A percentile compares a stretch with the other conserved stretches of the same genome.
Evolutionary conservation across 208 protist species (phyloP).

Genomic region (Trypanosoma lewisi): DNA sequence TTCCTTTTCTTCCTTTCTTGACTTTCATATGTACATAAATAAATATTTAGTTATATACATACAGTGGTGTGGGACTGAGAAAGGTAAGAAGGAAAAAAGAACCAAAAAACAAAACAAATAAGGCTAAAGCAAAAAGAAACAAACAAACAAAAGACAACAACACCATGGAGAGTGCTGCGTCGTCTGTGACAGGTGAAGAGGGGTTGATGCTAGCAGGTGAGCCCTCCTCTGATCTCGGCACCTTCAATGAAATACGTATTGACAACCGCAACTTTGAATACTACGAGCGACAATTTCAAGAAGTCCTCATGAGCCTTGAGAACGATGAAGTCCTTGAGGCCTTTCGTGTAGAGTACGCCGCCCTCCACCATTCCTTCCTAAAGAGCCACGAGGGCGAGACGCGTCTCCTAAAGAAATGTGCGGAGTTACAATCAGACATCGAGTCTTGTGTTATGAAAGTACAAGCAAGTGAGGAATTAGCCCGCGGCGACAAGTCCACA

Average conservation of each 20-base stretch:
- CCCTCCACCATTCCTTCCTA: conserved; percentile 95
- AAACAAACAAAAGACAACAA: too few species aligned
- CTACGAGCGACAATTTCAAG: conserved; percentile 94
- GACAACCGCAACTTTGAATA: conserved; percentile 83
- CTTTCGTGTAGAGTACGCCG: conserved; percentile 96
- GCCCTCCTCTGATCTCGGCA: conserved; percentile 29
- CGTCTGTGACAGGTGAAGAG: not conserved
- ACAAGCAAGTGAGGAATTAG: conserved; percentile 91
- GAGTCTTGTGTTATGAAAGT: conserved; percentile 94
- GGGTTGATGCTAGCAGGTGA: conserved; percentile 4
- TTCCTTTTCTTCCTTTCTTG: too few species aligned
- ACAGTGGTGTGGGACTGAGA: too few species aligned
- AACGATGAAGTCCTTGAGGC: conserved; percentile 94
- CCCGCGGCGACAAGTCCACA: conserved; percentile 93
- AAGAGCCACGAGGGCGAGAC: conserved; percentile 98
- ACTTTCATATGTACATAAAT: too few species aligned
- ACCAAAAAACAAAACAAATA: too few species aligned
- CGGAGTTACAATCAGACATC: conserved; percentile 95
- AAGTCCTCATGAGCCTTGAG: conserved; percentile 92
- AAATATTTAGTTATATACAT: too few species aligned
- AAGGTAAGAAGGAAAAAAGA: too few species aligned
- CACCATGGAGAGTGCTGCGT: conserved; percentile 1
- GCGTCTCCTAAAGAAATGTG: conserved; percentile 94
- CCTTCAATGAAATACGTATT: conserved; percentile 51
- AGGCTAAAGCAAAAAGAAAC: too few species aligned